Conservation (phyloP, 208 protist species). For the Wallacemonas sp. region DNA sequence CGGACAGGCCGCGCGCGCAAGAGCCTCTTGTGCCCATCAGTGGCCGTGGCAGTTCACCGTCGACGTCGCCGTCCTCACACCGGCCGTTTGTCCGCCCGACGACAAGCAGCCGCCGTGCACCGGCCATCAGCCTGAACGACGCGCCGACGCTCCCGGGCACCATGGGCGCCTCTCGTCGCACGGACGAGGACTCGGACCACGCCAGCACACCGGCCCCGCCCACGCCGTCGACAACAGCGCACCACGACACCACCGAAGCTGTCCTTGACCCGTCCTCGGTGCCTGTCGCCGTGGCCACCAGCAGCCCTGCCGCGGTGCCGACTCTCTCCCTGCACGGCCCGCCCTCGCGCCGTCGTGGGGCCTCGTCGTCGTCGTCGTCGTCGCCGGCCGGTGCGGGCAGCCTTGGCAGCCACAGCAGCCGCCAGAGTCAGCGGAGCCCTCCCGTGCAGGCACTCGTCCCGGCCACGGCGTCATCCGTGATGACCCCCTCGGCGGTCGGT, state of each 20-base stretch:
- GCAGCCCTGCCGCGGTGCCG: too few relatives aligned
- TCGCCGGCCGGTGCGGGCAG: background rate
- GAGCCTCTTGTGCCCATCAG: background rate
- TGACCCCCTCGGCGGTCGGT: too few relatives aligned
- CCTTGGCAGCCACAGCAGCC: background rate
- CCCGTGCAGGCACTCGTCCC: background rate
- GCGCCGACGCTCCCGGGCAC: background rate
- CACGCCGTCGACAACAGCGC: too few relatives aligned
- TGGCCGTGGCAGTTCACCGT: too few relatives aligned
- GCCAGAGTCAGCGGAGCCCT: background rate
- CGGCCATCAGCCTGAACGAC: background rate
- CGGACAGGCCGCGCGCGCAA: background rate
- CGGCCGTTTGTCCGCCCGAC: background rate
- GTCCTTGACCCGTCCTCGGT: too few relatives aligned
- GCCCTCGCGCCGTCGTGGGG: too few relatives aligned
- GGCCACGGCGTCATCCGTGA: background rate
- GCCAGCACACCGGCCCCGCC: too few relatives aligned
- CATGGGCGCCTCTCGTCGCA: too few relatives aligned
- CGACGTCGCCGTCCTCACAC: background rate
- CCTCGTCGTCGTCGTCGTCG: background rate
- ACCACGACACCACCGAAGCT: too few relatives aligned
- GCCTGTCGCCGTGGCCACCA: too few relatives aligned
- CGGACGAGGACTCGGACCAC: too few relatives aligned
- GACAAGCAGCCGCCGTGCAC: background rate
- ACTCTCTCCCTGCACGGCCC: too few relatives aligned